These are phyloP conservation scores for Apiosordaria backusii DNA, from an alignment of 495 filamentous ascomycete species.

Conservation along the genomic window DNA sequence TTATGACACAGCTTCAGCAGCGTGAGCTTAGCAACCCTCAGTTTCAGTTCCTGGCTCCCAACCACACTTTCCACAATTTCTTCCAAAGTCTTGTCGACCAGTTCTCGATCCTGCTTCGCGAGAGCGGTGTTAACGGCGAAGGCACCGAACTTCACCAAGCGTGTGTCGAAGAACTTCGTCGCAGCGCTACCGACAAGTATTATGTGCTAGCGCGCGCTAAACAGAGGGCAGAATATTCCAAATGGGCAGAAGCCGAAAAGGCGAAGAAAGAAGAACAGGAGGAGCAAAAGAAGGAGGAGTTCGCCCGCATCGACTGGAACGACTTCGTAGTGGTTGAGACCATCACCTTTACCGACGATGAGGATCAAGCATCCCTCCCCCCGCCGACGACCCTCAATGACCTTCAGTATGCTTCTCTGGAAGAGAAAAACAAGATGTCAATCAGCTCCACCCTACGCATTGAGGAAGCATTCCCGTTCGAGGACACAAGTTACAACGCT, in stretches of 20 bases:
- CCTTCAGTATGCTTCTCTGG: constrained; percentile 86
- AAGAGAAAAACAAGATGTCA: constrained; percentile 88
- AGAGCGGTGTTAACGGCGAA: constrained; percentile 64
- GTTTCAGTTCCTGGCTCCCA: constrained; percentile 94
- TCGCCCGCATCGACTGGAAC: constrained; percentile 95
- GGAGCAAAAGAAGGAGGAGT: constrained; percentile 78
- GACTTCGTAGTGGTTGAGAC: constrained; percentile 97
- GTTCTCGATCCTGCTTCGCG: constrained; percentile 77
- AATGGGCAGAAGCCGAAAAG: constrained; percentile 80
- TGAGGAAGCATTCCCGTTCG: constrained; percentile 91
- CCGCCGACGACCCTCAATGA: constrained; percentile 85
- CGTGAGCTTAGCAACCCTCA: constrained; percentile 89
- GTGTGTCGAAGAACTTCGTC: constrained; percentile 68
- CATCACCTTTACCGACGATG: constrained; percentile 84
- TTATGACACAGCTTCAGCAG: constrained; percentile 82
- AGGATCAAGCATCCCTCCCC: constrained; percentile 82
- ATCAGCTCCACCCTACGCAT: constrained; percentile 77
- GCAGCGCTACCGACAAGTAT: constrained; percentile 75
- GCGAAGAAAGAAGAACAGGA: constrained; percentile 83
- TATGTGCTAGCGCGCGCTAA: constrained; percentile 76
- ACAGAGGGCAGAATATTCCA: constrained; percentile 80
- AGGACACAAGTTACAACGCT: constrained; percentile 49
- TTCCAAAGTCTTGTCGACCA: constrained; percentile 91
- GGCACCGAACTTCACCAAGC: constrained; percentile 63
- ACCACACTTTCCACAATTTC: constrained; percentile 92